Base-by-base conservation (phyloP, 176 grass and related monocot species). In the Canna indica region DNA sequence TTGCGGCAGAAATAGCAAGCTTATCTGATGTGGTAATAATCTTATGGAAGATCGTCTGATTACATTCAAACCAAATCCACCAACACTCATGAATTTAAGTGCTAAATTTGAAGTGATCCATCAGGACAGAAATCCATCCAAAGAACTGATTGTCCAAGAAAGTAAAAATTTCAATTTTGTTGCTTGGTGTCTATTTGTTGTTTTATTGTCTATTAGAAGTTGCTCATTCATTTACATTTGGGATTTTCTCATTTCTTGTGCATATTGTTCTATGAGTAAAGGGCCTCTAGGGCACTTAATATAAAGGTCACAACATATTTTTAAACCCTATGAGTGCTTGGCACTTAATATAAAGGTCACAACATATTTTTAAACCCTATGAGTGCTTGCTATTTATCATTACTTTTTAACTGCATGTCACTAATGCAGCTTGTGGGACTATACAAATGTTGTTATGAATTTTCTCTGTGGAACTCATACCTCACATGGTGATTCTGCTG, bases 391-490 rank as follows among this genome's bases (percentile, higher is more conserved):
- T 82, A 39, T 24, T 76, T 61, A n/a, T 74, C 64, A 65, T 32
- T 62, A 7, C 26, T 11, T 72, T n/a, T 84, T 75, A 75, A 74
- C 44, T 69, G 36, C 59, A 48, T n/a, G n/a, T 50, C 77, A 75
- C 45, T 20, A 47, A 73, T 90, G 77, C 86, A 97, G 94, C 69
- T 80, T 97, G 69, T 97, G 94, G 94, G 84, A 97, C 75, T 97
- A 97, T 26, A 97, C 94, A 26, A 86, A 97, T 82, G 94, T 90
- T 56, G 84, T 97, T 58, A 93, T 92, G 94, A 97, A 97, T 71
- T 97, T 85, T 72, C 94, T 97, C 44, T 97, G 89, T 73, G 81
- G 84, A 28, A 76, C 75, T 62, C 74, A 83, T 80, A 83, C 81
- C 48, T 75, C 77, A 22, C 74, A 83, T 90, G 79, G 75, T 61